These are phyloP conservation scores for Carex cristatella DNA, from an alignment of 176 grass and related monocot genomes.

Conservation along the genomic window DNA sequence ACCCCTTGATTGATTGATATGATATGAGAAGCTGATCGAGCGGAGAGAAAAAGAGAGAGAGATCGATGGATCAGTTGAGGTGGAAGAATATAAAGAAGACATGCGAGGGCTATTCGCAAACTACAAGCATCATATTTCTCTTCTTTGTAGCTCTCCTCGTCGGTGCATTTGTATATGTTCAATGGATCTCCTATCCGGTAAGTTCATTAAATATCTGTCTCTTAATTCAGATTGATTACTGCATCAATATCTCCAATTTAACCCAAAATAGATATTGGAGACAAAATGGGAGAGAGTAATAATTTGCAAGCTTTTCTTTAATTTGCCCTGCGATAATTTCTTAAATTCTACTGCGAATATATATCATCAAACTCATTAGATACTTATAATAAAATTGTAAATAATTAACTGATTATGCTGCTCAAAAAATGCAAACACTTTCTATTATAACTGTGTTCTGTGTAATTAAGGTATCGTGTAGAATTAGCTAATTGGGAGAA, in stretches of 20 bases:
- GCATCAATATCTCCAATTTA: neutral
- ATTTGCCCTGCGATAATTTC: neutral
- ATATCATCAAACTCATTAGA: too few species aligned
- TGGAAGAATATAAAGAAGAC: slow-evolving; percentile 13
- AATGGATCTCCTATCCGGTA: slow-evolving; percentile 31
- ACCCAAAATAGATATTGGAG: neutral
- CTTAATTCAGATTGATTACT: neutral
- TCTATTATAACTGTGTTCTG: too few species aligned
- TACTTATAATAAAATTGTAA: neutral
- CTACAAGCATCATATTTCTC: slow-evolving; percentile 22
- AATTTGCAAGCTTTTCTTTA: neutral
- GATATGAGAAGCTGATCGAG: neutral
- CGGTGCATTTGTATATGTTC: slow-evolving; percentile 35
- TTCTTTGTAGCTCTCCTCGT: slow-evolving; percentile 33
- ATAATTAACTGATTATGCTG: neutral
- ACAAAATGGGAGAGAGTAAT: neutral
- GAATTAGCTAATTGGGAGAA: neutral
- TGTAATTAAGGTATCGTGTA: neutral
- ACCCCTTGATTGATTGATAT: neutral
- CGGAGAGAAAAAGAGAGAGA: neutral
- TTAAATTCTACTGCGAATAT: too few species aligned
- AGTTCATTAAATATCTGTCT: neutral
- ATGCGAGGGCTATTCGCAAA: slow-evolving; percentile 9
- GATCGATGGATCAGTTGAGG: neutral
- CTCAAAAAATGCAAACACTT: neutral